Evolutionary conservation across 805 yeast genomes (phyloP).

Genomic region (Sporopachydermia quercuum): DNA sequence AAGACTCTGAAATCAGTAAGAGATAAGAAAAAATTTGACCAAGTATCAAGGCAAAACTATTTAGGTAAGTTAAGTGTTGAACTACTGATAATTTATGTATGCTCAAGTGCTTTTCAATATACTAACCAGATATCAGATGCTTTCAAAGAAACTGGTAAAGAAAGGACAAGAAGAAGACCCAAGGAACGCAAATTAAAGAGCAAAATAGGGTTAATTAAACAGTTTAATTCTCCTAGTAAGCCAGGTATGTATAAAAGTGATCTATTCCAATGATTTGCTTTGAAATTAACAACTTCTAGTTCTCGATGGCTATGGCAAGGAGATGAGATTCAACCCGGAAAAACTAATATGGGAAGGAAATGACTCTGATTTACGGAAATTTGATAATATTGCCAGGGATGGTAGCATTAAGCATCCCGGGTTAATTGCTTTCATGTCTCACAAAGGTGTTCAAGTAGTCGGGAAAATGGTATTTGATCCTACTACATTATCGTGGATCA

Average conservation of each 20-base stretch:
- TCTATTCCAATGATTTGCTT: constrained; percentile 1
- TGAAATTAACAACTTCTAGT: constrained; percentile 1
- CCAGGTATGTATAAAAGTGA: constrained; percentile 2
- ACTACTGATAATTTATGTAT: background rate
- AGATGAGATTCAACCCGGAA: constrained; percentile 39
- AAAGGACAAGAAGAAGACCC: background rate
- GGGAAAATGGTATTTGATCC: constrained; percentile 49
- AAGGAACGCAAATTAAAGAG: background rate
- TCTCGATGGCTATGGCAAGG: constrained; percentile 14
- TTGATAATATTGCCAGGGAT: constrained; percentile 22
- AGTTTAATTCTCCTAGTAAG: background rate
- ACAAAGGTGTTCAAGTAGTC: constrained; percentile 26
- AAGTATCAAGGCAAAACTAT: background rate
- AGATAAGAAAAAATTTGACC: background rate
- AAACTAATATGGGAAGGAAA: constrained; percentile 51
- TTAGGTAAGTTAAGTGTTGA: background rate
- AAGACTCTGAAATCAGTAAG: background rate
- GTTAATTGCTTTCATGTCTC: constrained; percentile 19
- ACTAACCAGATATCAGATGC: too few species aligned
- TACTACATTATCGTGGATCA: constrained; percentile 44
- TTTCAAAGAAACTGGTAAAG: background rate
- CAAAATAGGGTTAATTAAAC: constrained; percentile 1
- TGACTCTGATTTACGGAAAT: constrained; percentile 37
- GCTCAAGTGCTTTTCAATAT: too few species aligned
- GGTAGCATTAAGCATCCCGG: constrained; percentile 14